Evolutionary conservation across 306 rosid genomes (phyloP).

Genomic region (Myrica gale): DNA sequence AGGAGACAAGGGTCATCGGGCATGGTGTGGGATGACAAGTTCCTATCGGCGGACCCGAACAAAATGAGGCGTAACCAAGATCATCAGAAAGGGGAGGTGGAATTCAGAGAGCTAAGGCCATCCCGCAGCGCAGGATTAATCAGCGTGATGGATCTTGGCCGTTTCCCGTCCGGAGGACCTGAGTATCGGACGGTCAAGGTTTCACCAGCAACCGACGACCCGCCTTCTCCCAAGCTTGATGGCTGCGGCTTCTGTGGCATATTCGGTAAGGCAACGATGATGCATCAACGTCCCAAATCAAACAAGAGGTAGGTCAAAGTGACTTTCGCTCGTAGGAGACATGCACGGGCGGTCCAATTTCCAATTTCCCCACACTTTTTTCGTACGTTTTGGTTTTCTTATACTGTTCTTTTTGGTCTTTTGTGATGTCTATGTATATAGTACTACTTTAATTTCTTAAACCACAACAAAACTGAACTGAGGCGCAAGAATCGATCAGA

Average conservation of each 20-base stretch:
- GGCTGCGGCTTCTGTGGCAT: constrained; percentile 58
- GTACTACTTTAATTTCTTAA: no score
- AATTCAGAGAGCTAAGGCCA: constrained; percentile 11
- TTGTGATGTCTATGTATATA: neutral
- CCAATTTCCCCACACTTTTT: neutral
- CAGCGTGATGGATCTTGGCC: constrained; percentile 32
- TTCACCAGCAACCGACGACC: constrained; percentile 46
- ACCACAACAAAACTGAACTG: neutral
- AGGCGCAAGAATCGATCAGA: neutral
- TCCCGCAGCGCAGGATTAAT: constrained; percentile 27
- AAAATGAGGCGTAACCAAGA: constrained; percentile 24
- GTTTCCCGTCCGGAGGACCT: constrained; percentile 22
- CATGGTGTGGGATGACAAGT: constrained; percentile 63
- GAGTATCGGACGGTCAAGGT: constrained; percentile 34
- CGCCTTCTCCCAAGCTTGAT: constrained; percentile 72
- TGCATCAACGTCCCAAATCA: no score
- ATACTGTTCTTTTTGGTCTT: neutral
- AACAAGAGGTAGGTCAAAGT: neutral
- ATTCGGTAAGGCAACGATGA: no score
- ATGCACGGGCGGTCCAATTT: neutral
- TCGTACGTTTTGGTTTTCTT: neutral
- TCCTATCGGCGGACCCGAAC: constrained; percentile 31
- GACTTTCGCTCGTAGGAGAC: neutral
- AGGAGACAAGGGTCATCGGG: constrained; percentile 85
- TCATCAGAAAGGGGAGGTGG: neutral